Percentiles rank a stretch among this genome's conserved stretches.
Conservation (phyloP, 768 basidiomycete genomes). For the Xanthoconium stramineum region DNA sequence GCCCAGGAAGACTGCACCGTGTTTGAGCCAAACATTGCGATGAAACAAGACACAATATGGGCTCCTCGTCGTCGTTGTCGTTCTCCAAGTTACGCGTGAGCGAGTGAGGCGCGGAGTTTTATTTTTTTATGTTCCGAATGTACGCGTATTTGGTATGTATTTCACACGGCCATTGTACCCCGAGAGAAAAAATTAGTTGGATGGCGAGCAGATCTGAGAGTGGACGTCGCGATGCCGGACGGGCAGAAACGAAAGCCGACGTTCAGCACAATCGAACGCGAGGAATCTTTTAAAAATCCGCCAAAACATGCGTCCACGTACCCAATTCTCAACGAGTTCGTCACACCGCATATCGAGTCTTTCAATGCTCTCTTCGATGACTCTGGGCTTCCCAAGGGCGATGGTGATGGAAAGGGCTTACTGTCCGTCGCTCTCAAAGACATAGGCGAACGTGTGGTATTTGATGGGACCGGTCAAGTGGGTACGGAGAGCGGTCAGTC, state of each 20-base stretch:
- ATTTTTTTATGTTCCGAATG: constrained; percentile 16
- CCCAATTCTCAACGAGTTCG: constrained; percentile 87
- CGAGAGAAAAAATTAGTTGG: constrained; percentile 9
- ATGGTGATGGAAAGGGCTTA: constrained; percentile 76
- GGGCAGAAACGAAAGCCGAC: constrained; percentile 45
- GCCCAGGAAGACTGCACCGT: constrained; percentile 62
- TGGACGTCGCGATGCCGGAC: constrained; percentile 46
- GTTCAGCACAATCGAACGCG: constrained; percentile 80
- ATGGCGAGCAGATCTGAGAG: not conserved
- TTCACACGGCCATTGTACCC: constrained; percentile 22
- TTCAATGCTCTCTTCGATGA: constrained; percentile 98
- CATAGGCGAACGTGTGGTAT: constrained; percentile 89
- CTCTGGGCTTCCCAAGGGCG: constrained; percentile 69
- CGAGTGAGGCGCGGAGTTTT: constrained; percentile 19
- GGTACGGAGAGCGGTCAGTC: constrained; percentile 50
- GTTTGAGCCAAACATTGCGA: constrained; percentile 59
- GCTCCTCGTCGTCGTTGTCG: constrained; percentile 26
- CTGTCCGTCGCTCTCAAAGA: constrained; percentile 77
- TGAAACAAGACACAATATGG: constrained; percentile 11
- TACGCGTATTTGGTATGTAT: constrained; percentile 19
- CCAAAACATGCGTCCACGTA: constrained; percentile 64
- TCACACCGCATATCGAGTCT: constrained; percentile 89
- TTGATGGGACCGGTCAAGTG: constrained; percentile 65
- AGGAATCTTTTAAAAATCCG: constrained; percentile 75
- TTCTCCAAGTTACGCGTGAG: constrained; percentile 8